Base-by-base conservation (phyloP, 192 early-diverging fungal species). In the Kickxella alabastrina region DNA sequence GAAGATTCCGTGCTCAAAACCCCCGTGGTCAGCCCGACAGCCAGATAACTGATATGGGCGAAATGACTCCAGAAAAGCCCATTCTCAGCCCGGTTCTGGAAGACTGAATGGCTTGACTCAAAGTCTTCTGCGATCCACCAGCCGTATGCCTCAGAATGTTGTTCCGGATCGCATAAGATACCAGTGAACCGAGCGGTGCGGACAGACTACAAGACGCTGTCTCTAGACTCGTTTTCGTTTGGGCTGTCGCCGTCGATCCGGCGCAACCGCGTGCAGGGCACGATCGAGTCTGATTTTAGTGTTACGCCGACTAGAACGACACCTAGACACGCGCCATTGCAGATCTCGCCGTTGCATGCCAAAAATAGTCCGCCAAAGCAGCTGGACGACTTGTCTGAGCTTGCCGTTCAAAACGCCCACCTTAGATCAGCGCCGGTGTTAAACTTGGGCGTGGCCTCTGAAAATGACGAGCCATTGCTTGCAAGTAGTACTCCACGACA, bases 151-250 rank as follows among this genome's bases (percentile, higher is more conserved):
- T n/a, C n/a, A n/a, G n/a, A n/a, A n/a, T n/a, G n/a, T n/a, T n/a
- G n/a, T n/a, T n/a, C n/a, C n/a, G n/a, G n/a, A n/a, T n/a, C 62
- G 7, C 69, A 49, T 19, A 79, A 80, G 22, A 61, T 70, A n/a
- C 75, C 77, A 35, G 87, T 85, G 31, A 84, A 92, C 59, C 80
- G 87, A 37, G 77, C 88, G 24, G 91, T 98, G 17, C 82, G 95
- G 6, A 95, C 92, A 17, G 91, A 98, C 58, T 89, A 83, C 57
- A 81, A 83, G 22, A 79, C 79, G 6, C 78, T 85, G 37, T 91
- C 90, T 2, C 65, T 98, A 6, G 90, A 97, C 35, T 65, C 65
- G 9, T 76, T 69, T 26, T 59, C 59, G 6, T 69, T 76, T 65
- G 59, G 60, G 8, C 27, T 56, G 8, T 59, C 66, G 2, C 58